Evolutionary conservation across 148 eudicot genomes (phyloP).

Genomic region (Rheum nobile): DNA sequence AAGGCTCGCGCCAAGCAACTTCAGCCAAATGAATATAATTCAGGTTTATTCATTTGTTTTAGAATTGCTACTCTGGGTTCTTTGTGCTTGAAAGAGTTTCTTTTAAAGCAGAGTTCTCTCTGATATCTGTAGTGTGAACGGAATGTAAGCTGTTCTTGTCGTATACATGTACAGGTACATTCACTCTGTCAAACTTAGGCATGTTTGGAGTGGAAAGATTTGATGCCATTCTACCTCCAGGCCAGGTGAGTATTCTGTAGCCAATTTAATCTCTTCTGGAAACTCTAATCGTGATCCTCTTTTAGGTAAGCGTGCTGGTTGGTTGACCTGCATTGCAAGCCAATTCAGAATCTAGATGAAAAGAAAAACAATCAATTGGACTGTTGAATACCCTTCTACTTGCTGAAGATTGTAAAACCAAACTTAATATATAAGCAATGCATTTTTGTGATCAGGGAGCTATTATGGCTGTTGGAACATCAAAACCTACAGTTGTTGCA

Average conservation of each 20-base stretch:
- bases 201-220: constrained; percentile 96
- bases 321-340: not conserved
- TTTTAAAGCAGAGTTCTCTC: not conserved
- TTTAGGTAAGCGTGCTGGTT: too few species aligned
- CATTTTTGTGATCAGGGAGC: constrained; percentile 46
- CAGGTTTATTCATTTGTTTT: constrained; percentile 30
- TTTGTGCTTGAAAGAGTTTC: not conserved
- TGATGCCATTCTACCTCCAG: constrained; percentile 93
- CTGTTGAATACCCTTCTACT: not conserved
- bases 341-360: not conserved
- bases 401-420: not conserved
- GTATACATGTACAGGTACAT: constrained; percentile 50
- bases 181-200: constrained; percentile 84
- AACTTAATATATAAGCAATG: not conserved
- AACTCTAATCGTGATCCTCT: not conserved
- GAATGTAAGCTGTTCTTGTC: too few species aligned
- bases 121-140: not conserved
- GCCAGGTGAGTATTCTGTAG: constrained; percentile 52
- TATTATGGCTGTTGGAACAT: constrained; percentile 97
- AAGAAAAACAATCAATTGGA: not conserved
- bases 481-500: constrained; percentile 79
- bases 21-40: constrained; percentile 76
- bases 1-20: constrained; percentile 81
- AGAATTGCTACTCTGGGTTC: not conserved
- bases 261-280: not conserved